Base-by-base conservation (phyloP, 345 rosid genomes). In the Jatropha curcas region DNA sequence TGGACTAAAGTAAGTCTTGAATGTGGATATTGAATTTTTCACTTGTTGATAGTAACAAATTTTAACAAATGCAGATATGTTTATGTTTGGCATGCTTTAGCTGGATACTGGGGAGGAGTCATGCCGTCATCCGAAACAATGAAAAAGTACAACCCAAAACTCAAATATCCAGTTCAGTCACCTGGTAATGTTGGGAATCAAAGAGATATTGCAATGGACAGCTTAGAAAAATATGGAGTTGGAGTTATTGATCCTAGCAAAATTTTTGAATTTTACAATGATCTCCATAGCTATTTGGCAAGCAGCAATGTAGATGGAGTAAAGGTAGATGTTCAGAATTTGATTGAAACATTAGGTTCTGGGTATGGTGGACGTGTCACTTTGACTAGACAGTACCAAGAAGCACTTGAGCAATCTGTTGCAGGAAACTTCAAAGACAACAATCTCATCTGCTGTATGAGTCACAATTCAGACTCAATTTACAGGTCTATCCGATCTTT, bases 21-120 rank as follows among this genome's bases (percentile, higher is more conserved):
- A 60, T 41, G n/a, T 67, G 48, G 33, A 35, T 11, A 31, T 31
- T 19, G 34, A 46, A 61, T 59, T 27, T 31, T 56, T 56, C 48
- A 37, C 39, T 11, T 72, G 20, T 9, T 43, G 39, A 34, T 14
- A 16, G 65, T 69, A 58, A 43, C 9, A 45, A 19, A 53, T 45
- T 58, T 76, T 19, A 46, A 65, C 61, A 37, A 30, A 58, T 83
- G 82, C 83, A 88, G 92, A 59, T 80, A 76, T 71, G 87, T 86
- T 22, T 86, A 86, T 35, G 22, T 88, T 74, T 88, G 92, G 87
- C 92, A 88, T 31, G 89, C 92, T 24, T 70, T 88, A 66, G 73
- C 82, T 8, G 87, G 89, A 20, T 90, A 86, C 12, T 88, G 89
- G 91, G 91, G 92, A 72, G 92, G 95, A 53, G 76, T 84, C 17